phyloP scores from a whole-genome alignment of 129 eudicot species.

The Rutidosis leptorrhynchoides region DNA sequence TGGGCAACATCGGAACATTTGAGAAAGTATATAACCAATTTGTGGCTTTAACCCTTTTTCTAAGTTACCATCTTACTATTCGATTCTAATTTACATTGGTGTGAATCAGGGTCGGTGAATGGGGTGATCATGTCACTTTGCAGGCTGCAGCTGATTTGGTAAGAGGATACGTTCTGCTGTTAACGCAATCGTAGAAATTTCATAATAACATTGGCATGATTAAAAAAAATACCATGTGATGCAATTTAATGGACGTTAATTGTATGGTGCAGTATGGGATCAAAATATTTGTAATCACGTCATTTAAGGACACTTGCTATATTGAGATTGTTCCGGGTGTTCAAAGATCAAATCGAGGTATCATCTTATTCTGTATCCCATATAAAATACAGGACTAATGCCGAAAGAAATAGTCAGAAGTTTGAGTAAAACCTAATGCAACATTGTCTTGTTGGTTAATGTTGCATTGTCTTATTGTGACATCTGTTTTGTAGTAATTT shows the following conservation, averaged over 20 bases:
- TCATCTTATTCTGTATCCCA: constrained; percentile 1
- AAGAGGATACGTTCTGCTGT: background rate
- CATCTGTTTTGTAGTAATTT: constrained; percentile 53
- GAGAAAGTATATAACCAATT: too few relatives aligned
- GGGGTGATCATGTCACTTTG: constrained; percentile 99
- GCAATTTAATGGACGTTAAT: constrained; percentile 21
- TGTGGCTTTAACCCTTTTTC: too few relatives aligned
- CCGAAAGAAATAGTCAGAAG: background rate
- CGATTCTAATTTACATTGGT: constrained; percentile 21
- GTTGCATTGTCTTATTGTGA: constrained; percentile 17
- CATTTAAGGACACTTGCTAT: constrained; percentile 87
- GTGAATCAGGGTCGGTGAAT: constrained; percentile 68
- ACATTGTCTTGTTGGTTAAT: constrained; percentile 10
- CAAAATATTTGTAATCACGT: constrained; percentile 79
- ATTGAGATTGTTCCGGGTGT: constrained; percentile 79
- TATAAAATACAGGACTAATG: background rate
- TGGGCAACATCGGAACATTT: too few relatives aligned
- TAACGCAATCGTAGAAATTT: background rate
- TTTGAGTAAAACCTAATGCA: background rate
- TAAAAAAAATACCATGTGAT: constrained; percentile 9
- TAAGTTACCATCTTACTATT: constrained; percentile 19
- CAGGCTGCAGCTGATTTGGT: constrained; percentile 99
- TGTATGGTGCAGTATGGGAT: constrained; percentile 73
- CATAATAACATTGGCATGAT: background rate
- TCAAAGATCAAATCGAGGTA: constrained; percentile 85